Evolutionary conservation across 495 filamentous ascomycete species (phyloP), one percentile per base, ranked within the genome.

Genomic region (Daldinia grandis): DNA sequence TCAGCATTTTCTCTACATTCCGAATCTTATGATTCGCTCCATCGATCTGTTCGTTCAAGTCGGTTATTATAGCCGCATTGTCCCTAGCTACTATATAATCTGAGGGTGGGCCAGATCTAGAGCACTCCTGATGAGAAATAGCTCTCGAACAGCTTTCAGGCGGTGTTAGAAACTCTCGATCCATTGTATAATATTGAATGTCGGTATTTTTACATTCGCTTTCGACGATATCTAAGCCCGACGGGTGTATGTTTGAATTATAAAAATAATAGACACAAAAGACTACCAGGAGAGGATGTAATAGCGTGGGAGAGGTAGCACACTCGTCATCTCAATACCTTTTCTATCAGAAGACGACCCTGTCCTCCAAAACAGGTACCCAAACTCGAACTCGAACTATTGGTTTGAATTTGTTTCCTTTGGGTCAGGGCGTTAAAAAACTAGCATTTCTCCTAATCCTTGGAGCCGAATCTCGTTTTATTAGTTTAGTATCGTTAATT

Each of bases 311-410:
- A 44, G 28, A 30, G 14, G 9, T 28, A 19, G 15, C 15, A 58
- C 47, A 8, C 28, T 62, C 19, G 17, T 50, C 35, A 60, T 40
- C 24, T 47, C 19, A 30, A 47, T 10, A 14, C 15, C 17, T 57
- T 30, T 59, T 6, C 33, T 42, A 9, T 31, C 12, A 19, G 15
- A 53, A 21, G 19, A 42, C 10, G 5, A 17, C 9, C 7, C n/a
- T 38, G 1, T 58, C 24, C 25, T 10, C 24, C 24, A 59, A 37
- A 54, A 42, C 42, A 63, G 53, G 63, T 19, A 66, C 62, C 6
- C 15, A 40, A 65, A 71, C 58, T 55, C 53, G 63, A 65, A 71
- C 58, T 55, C 53, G 63, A 71, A 62, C 14, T 17, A 53, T 54
- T 38, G 21, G 12, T 40, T 47, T 27, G 14, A 24, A n/a, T 42